These are phyloP conservation scores for Anthracocystis panici-leucophaei DNA, from an alignment of 1,284 basidiomycete species.

Conservation along the genomic window DNA sequence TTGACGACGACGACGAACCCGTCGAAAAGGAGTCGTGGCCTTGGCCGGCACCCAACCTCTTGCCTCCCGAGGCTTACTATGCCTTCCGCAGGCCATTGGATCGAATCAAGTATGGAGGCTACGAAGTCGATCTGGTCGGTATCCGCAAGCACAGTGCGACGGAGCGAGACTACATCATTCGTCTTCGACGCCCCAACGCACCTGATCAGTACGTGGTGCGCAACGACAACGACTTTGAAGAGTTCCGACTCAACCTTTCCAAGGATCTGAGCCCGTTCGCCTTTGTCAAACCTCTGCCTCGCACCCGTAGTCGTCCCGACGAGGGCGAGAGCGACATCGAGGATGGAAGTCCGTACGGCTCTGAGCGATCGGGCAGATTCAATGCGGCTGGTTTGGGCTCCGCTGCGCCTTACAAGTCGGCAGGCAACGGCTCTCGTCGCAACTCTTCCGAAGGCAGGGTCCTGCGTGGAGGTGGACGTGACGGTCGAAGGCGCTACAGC, in stretches of 20 bases:
- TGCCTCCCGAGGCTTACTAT: constrained; percentile 63
- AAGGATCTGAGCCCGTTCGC: constrained; percentile 57
- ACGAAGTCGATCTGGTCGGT: constrained; percentile 64
- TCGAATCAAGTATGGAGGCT: constrained; percentile 61
- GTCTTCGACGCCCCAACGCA: constrained; percentile 61
- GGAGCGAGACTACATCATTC: constrained; percentile 61
- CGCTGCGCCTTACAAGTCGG: constrained; percentile 31
- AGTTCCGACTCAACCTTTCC: constrained; percentile 57
- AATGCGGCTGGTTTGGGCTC: constrained; percentile 47
- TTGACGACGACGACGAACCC: constrained; percentile 38
- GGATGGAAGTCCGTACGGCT: constrained; percentile 36
- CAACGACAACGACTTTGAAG: constrained; percentile 64
- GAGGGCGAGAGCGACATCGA: constrained; percentile 48
- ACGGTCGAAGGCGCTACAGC: constrained; percentile 46
- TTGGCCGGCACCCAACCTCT: constrained; percentile 59
- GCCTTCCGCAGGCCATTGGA: constrained; percentile 61
- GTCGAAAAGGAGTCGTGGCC: constrained; percentile 54
- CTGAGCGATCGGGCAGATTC: constrained; percentile 34
- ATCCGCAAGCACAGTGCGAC: constrained; percentile 43
- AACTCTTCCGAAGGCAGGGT: constrained; percentile 21
- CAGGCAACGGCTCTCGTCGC: constrained; percentile 2
- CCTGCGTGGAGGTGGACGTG: constrained; percentile 36
- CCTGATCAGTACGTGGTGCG: constrained; percentile 62
- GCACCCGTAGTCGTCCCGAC: constrained; percentile 48
- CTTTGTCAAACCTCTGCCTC: constrained; percentile 60